A percentile compares a stretch with the other conserved stretches of the same genome.
These are phyloP conservation scores for Plantago coronopus DNA, from an alignment of 305 asterid genomes.

Conservation along the genomic window DNA sequence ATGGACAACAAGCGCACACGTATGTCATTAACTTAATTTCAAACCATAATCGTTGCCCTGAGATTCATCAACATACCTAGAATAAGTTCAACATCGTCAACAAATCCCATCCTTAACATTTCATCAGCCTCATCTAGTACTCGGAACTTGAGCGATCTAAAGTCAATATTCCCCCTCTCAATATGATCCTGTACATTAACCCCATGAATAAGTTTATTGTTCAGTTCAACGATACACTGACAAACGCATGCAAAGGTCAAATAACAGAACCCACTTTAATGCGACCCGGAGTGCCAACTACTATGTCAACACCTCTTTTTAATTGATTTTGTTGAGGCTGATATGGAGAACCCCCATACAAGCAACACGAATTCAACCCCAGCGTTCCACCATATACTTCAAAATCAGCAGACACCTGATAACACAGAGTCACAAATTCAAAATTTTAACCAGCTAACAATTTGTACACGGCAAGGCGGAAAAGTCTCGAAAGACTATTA, in stretches of 20 bases:
- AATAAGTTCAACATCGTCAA: constrained; percentile 62
- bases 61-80: constrained; percentile 32
- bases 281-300: constrained; percentile 92
- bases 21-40: neutral
- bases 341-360: constrained; percentile 83
- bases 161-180: constrained; percentile 50
- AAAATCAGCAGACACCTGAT: constrained; percentile 71
- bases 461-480: neutral
- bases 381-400: constrained; percentile 68
- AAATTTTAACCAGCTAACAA: neutral
- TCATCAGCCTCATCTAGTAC: constrained; percentile 70
- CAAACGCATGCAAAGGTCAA: neutral
- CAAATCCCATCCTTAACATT: constrained; percentile 68
- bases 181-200: constrained; percentile 43
- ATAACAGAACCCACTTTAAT: constrained; percentile 45
- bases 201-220: neutral
- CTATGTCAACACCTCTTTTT: constrained; percentile 82
- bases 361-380: constrained; percentile 76
- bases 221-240: neutral
- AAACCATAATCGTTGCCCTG: neutral
- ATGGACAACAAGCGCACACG: neutral
- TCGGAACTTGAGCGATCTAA: constrained; percentile 51
- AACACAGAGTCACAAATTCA: constrained; percentile 9
- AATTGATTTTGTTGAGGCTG: constrained; percentile 50
- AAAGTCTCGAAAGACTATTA: neutral